Base-by-base conservation (phyloP, 106 monocot genomes). In the Acanthochlamys bracteata region DNA sequence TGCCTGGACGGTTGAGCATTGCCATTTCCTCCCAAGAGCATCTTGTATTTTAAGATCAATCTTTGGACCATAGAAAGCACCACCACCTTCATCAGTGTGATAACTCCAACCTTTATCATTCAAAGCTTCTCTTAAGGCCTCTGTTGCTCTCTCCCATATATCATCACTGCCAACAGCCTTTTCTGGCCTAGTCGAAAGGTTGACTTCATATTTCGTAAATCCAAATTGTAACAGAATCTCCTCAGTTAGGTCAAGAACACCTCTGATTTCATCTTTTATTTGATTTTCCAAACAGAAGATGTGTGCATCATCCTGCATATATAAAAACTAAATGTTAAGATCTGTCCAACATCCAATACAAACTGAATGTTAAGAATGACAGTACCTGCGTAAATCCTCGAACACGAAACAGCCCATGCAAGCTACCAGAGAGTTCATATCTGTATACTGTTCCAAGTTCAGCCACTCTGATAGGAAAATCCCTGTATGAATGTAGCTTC, bases 31-130 rank as follows among this genome's bases (percentile, higher is more conserved):
- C 63, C 86, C 84, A 73, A 95, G 84, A 56, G 95, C 90, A 78
- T 95, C 95, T 75, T 95, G 84, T 71, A 95, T 95, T 79, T 95
- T 95, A 20, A 95, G 75, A 76, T 95, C 95, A 62, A 95, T 90
- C 61, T 95, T 95, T 24, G 95, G 95, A 54, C 95, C 95, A 77
- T 95, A 95, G 70, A 95, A 95, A 40, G 95, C 95, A 75, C 95
- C 95, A 45, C 95, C 95, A 71, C 95, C 95, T 73, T 90, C 86
- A 68, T 95, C 95, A 65, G 90, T 76, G 69, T 95, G 83, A 75
- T 95, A 95, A 12, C 70, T 72, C 95, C 95, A 95, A 25, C 90
- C 87, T 65, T 95, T 90, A 55, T 90, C 95, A 61, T 84, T 76
- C 33, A 95, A 80, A 67, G 95, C 90, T 25, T 90, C 70, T 80